Base-by-base conservation (phyloP, 2,329 filamentous ascomycete species). In the Penicillium freii region DNA sequence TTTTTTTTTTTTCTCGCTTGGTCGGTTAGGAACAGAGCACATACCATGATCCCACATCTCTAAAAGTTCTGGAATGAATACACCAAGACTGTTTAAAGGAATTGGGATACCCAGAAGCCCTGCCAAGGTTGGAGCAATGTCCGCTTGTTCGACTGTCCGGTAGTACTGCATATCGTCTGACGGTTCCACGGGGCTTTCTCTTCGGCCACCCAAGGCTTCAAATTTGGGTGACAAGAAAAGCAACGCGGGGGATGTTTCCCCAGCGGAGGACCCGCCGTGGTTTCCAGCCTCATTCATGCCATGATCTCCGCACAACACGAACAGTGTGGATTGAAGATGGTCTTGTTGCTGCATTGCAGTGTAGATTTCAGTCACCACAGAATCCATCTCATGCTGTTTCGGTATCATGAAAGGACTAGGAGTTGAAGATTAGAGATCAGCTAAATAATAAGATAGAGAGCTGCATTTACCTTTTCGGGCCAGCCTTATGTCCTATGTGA, bases 201-300 rank as follows among this genome's bases (percentile, higher is more conserved):
- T 59, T 21, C 69, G 69, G 19, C 71, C 29, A 17, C 21, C 62
- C 7, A 92, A 77, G 1, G 76, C 70, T 67, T 83, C 84, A 43
- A 96, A 80, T 69, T 91, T 94, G 0, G 93, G 92, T 2, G 92
- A 94, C 62, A 96, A 84, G 72, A 99, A 97, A 21, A 97, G 84
- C 10, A 99, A 78, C 17, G 94, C 94, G 0, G 94, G 89, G 0
- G 93, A 97, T 1, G 94, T 97, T 78, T 99, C 94, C 43, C 94
- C 93, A 1, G 91, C 85, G 0, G 92, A 92, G 10, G 93, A 97
- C 39, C 93, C 94, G 31, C 94, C 94, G 71, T 99, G 94, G 65
- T 97, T 97, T 2, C 94, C 94, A 21, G 91, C 94, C 66, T 97
- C 93, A 66, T 97, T 99, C 94, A 99, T 99, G n/a, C 94, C 94